A percentile compares a stretch with the other conserved stretches of the same genome.
Conservation (phyloP, 352 stramenopile genomes). For the Pythium myriotylum region DNA sequence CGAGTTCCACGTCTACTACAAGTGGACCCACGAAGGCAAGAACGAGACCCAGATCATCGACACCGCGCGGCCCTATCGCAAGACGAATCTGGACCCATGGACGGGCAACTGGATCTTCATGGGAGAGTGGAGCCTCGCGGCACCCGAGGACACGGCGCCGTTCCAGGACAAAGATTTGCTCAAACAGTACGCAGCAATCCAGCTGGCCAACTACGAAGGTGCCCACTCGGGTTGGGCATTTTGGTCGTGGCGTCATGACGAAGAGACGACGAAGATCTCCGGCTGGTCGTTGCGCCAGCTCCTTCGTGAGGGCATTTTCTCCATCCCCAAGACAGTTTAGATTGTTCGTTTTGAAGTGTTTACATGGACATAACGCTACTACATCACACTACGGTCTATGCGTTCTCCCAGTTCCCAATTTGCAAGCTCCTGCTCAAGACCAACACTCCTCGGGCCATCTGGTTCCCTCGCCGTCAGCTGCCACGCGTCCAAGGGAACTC, state of each 20-base stretch:
- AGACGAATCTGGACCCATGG: slow-evolving; percentile 17
- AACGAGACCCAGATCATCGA: slow-evolving; percentile 30
- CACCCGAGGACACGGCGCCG: slow-evolving; percentile 26
- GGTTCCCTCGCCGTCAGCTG: no score
- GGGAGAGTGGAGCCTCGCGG: slow-evolving; percentile 52
- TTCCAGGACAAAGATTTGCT: slow-evolving; percentile 18
- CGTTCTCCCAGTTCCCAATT: no score
- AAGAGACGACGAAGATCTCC: slow-evolving; percentile 1
- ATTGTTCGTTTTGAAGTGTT: no score
- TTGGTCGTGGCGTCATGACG: slow-evolving; percentile 20
- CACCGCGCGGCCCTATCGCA: not conserved
- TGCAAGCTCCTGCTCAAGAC: no score
- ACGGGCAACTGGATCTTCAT: slow-evolving; percentile 45
- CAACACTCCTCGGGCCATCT: no score
- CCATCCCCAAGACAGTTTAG: slow-evolving; percentile 4
- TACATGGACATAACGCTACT: no score
- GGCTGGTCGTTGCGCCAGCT: slow-evolving; percentile 10
- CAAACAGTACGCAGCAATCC: slow-evolving; percentile 22
- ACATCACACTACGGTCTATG: no score
- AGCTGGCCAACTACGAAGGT: slow-evolving; percentile 28
- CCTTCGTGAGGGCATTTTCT: slow-evolving; percentile 9
- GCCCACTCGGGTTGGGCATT: slow-evolving; percentile 17
- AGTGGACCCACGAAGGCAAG: slow-evolving; percentile 32
- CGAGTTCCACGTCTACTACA: slow-evolving; percentile 62
- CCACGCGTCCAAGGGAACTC: no score